Base-by-base conservation (phyloP, 2,329 filamentous ascomycete species). In the Alternaria viburni region DNA sequence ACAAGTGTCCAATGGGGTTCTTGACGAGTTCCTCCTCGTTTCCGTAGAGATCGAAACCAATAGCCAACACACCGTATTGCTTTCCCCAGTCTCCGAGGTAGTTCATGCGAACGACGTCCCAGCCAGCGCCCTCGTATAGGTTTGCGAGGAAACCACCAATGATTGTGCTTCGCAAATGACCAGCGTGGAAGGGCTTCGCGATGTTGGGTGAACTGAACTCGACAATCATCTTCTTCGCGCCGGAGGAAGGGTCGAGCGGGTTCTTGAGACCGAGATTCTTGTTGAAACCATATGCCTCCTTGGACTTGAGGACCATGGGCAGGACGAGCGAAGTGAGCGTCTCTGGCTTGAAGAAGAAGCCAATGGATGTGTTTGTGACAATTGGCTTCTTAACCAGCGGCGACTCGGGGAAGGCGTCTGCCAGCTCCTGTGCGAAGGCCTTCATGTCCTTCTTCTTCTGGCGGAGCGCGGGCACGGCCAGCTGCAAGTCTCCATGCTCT, bases 141-240 rank as follows among this genome's bases (percentile, higher is more conserved):
- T 92, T 92, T 21, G 89, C 83, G 19, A 93, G 80, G 77, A 91
- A 92, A 28, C 89, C 89, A 46, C 91, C 91, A 60, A 93, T 91
- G 67, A 93, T 92, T 54, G 91, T 93, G 73, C 89, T 92, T 71
- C 91, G 86, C 69, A 93, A 82, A 81, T 94, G 91, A 6, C 89
- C 89, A 21, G 89, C 90, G 74, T 92, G 89, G 80, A 93, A 93
- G 21, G 90, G 92, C 81, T 95, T 95, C 49, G 92, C 92, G 63
- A 96, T 93, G 78, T 96, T 96, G 54, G 93, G 92, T 8, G 91
- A 93, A 8, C 90, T 93, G 80, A 95, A 96, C 75, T 96, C 92
- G 72, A 96, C 87, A 55, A 96, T 87, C 47, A 90, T 85, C 72
- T 86, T 87, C 84, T 92, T 92, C 71, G 83, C 84, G 65, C 86